Evolutionary conservation across 139 green algal species (phyloP).

Genomic region (Chlamydomonas asymmetrica): DNA sequence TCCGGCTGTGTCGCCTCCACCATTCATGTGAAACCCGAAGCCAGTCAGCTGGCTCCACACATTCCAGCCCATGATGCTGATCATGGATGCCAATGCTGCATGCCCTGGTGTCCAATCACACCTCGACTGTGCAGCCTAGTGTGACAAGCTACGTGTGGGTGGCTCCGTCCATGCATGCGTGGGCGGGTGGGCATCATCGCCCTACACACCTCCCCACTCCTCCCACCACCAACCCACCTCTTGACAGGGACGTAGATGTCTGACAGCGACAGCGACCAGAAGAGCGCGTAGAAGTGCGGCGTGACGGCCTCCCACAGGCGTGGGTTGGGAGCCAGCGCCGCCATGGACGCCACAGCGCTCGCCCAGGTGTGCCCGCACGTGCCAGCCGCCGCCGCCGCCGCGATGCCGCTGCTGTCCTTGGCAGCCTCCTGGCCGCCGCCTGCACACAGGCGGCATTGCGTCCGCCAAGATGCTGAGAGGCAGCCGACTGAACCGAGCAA

Average conservation of each 20-base stretch:
- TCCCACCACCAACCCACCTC: slow-evolving; percentile 27
- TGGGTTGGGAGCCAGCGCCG: slow-evolving; percentile 17
- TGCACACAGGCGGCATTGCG: neutral
- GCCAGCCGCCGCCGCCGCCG: slow-evolving; percentile 25
- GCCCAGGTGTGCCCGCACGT: slow-evolving; percentile 31
- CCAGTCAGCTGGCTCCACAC: neutral
- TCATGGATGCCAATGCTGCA: neutral
- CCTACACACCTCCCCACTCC: slow-evolving; percentile 5
- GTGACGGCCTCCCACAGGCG: slow-evolving; percentile 50
- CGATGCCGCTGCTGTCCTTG: neutral
- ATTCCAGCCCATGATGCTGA: neutral
- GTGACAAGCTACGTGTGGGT: neutral
- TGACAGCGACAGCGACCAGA: slow-evolving; percentile 73
- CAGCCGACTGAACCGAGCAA: no score
- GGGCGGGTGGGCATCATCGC: neutral
- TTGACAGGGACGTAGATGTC: slow-evolving; percentile 68
- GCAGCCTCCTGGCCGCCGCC: neutral
- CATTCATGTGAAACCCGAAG: neutral
- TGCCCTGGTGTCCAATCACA: neutral
- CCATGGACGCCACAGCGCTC: slow-evolving; percentile 19
- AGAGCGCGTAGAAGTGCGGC: slow-evolving; percentile 68
- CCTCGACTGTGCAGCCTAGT: neutral
- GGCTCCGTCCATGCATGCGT: neutral
- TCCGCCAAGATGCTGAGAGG: no score
- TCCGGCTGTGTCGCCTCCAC: neutral